Conservation (phyloP, 2,329 filamentous ascomycete species). For the Aureobasidium sp. region DNA sequence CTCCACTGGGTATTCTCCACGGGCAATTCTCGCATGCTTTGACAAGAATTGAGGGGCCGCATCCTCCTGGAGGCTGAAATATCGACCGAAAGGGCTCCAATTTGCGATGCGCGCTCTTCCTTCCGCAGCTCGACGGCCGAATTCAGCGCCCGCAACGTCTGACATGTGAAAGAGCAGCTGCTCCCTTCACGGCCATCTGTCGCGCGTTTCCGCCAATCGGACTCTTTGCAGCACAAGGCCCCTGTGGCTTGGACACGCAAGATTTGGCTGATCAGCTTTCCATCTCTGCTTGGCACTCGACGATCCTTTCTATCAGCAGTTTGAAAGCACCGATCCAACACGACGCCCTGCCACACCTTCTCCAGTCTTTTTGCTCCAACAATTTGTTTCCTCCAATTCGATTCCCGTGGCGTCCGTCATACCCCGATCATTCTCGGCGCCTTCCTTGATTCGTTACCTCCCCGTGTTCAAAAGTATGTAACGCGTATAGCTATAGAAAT, state of each 20-base stretch:
- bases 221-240: not conserved
- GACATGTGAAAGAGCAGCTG: not conserved
- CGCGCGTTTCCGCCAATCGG: not conserved
- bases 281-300: conserved; percentile 1
- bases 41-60: not conserved
- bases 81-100: not conserved
- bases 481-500: too few relatives aligned
- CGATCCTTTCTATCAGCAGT: conserved; percentile 1
- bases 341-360: not conserved
- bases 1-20: not conserved
- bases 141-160: not conserved
- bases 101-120: not conserved
- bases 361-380: conserved; percentile 3
- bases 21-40: not conserved
- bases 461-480: too few relatives aligned
- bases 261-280: not conserved
- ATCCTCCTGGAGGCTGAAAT: not conserved
- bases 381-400: not conserved
- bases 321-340: not conserved
- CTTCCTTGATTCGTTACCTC: not conserved
- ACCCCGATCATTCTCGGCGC: not conserved
- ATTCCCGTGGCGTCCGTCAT: not conserved
- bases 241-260: not conserved
- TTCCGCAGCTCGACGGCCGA: not conserved
- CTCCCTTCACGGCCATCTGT: not conserved